These are phyloP conservation scores for Microascus cirrosus DNA, from an alignment of 2,329 filamentous ascomycete species.

Conservation along the genomic window DNA sequence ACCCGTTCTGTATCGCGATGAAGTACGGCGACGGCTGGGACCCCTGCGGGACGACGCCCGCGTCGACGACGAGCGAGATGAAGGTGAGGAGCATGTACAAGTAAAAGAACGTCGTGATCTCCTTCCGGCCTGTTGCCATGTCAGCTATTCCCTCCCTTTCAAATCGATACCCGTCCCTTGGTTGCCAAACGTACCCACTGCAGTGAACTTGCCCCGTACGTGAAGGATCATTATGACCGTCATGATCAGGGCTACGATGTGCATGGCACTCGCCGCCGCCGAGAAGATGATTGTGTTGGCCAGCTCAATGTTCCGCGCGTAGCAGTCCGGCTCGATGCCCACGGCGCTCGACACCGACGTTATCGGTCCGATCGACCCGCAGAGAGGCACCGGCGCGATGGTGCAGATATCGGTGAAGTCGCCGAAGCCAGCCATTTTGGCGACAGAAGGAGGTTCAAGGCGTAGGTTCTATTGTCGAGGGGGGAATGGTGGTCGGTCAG, in stretches of 20 bases:
- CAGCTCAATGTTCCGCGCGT: slow-evolving; percentile 86
- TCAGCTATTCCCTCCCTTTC: neutral
- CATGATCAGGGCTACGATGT: slow-evolving; percentile 85
- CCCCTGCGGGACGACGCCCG: slow-evolving; percentile 80
- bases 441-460: neutral
- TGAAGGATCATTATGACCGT: slow-evolving; percentile 96
- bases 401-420: slow-evolving; percentile 82
- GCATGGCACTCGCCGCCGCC: slow-evolving; percentile 79
- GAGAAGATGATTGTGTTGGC: slow-evolving; percentile 99
- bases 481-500: too few relatives aligned
- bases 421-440: slow-evolving; percentile 68
- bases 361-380: slow-evolving; percentile 70
- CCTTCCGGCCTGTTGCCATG: slow-evolving; percentile 41
- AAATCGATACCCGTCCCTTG: neutral
- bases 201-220: slow-evolving; percentile 94
- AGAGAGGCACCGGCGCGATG: slow-evolving; percentile 76
- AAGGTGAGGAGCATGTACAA: slow-evolving; percentile 86
- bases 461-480: neutral
- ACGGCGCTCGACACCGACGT: slow-evolving; percentile 54
- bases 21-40: slow-evolving; percentile 82
- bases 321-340: slow-evolving; percentile 83
- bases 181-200: slow-evolving; percentile 61
- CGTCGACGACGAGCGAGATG: slow-evolving; percentile 80
- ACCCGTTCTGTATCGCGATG: slow-evolving; percentile 72
- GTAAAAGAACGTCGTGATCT: slow-evolving; percentile 89